Base-by-base conservation (phyloP, 2,329 filamentous ascomycete genomes). In the Lachnellula suecica region DNA sequence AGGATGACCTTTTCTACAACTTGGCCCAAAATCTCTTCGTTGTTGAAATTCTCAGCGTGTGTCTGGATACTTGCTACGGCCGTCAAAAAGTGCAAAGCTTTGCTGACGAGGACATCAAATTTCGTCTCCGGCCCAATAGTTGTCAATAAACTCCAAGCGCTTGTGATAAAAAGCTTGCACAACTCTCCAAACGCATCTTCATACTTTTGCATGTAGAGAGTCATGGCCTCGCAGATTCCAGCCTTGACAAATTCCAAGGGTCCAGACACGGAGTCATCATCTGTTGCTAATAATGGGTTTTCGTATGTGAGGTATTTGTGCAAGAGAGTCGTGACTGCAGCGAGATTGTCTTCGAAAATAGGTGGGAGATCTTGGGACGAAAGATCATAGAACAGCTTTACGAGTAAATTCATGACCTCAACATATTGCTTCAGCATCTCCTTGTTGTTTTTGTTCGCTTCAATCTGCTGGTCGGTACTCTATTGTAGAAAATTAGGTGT, bases 341-440 rank as follows among this genome's bases (percentile, higher is more conserved):
- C 72, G 19, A 99, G 79, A 66, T 96, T 89, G 59, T 95, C 88
- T 75, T 99, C 94, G 69, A 99, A 96, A 62, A 94, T 86, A 2
- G 93, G 92, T 15, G 94, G 91, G 63, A 99, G 81, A 70, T 99
- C 94, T 69, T 99, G 95, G 68, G 87, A 96, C n/a, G 92, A 97
- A 47, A 99, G 84, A 71, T 99, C 95, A 74, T 94, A 94, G 68
- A 97, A 85, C 44, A 99, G 85, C 75, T 96, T 96, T 62, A 97
- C 79, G 62, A 96, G 83, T 47, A 97, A 79, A 69, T 93, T 92
- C 58, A 99, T 79, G 3, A 91, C 91, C 59, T 89, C 85, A 63
- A 96, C 92, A 69, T 91, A 89, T 61, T 84, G 83, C 66, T 86
- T 84, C 41, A 99, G 79, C 15, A 79, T 82, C 4, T 81, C 82